Percentiles rank a stretch among this genome's conserved stretches.
Conservation (phyloP, 768 basidiomycete genomes). For the Tricholoma saponaceum region DNA sequence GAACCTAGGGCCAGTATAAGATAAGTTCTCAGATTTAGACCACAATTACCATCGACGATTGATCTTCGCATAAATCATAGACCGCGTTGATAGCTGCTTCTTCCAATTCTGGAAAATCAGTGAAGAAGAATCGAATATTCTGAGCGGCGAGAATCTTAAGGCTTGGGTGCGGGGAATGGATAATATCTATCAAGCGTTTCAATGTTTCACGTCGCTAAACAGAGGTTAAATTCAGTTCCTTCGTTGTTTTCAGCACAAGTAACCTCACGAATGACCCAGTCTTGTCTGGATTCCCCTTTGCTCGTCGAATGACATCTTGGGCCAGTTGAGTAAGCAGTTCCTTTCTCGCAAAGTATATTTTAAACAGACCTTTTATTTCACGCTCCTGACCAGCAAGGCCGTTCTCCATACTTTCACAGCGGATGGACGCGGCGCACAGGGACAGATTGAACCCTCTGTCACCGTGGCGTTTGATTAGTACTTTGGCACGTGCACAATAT, state of each 20-base stretch:
- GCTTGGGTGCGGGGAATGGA: slow-evolving; percentile 39
- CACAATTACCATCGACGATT: slow-evolving; percentile 41
- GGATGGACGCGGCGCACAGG: neutral
- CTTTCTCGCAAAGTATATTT: neutral
- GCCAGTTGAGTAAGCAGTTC: neutral
- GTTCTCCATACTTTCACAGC: slow-evolving; percentile 19
- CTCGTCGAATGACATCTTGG: slow-evolving; percentile 39
- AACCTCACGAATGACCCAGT: slow-evolving; percentile 35
- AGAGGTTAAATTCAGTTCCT: slow-evolving; percentile 1
- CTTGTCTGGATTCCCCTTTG: slow-evolving; percentile 33
- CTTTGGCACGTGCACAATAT: neutral
- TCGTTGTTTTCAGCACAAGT: neutral
- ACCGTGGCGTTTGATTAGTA: slow-evolving; percentile 5
- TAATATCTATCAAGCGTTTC: slow-evolving; percentile 49
- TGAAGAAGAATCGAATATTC: slow-evolving; percentile 56
- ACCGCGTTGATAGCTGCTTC: slow-evolving; percentile 75
- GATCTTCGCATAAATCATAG: slow-evolving; percentile 76
- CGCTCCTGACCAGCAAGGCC: slow-evolving; percentile 30
- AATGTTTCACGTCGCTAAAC: slow-evolving; percentile 49
- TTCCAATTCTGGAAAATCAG: slow-evolving; percentile 66
- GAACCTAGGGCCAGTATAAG: slow-evolving; percentile 40
- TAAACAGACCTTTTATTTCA: slow-evolving; percentile 28
- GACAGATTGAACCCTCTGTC: too few relatives aligned
- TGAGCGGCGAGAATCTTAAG: slow-evolving; percentile 56
- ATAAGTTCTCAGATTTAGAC: neutral